Percentiles rank a stretch among this genome's conserved stretches.
phyloP scores from a whole-genome alignment of 441 rosid species.

The Jatropha multifida region DNA sequence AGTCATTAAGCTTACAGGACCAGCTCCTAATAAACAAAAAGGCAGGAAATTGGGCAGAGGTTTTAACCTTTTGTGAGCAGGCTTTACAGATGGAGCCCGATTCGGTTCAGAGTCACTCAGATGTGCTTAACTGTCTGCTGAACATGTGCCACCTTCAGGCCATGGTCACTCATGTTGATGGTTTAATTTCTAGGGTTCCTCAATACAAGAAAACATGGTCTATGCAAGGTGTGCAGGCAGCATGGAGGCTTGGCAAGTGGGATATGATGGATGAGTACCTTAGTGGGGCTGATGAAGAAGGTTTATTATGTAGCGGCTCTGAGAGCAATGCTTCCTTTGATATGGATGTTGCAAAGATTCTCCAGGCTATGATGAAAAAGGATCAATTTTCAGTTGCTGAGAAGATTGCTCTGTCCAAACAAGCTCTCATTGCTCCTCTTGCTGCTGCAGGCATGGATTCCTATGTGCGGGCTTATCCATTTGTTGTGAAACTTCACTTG shows the following conservation, averaged over 20 bases:
- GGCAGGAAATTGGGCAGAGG: conserved; percentile 98
- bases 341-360: conserved; percentile 96
- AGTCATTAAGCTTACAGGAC: conserved; percentile 83
- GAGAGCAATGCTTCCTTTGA: conserved; percentile 98
- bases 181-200: conserved; percentile 90
- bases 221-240: conserved; percentile 99
- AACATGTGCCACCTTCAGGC: conserved; percentile 99
- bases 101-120: conserved; percentile 95
- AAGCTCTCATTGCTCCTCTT: conserved; percentile 96
- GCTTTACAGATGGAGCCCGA: conserved; percentile 97
- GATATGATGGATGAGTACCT: conserved; percentile 99
- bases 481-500: conserved; percentile 92
- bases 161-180: conserved; percentile 97
- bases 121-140: conserved; percentile 89
- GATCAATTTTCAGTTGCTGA: conserved; percentile 82
- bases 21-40: conserved; percentile 87
- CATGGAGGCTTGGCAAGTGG: conserved; percentile 99
- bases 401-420: conserved; percentile 86
- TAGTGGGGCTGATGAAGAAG: conserved; percentile 85
- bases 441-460: conserved; percentile 99
- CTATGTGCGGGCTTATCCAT: conserved; percentile 89
- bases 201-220: conserved; percentile 97
- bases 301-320: conserved; percentile 84
- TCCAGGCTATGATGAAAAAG: conserved; percentile 92
- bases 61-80: conserved; percentile 94